These are phyloP conservation scores for Chaetomiaceae sp. DNA, from an alignment of 2,329 filamentous ascomycete genomes.

Conservation along the genomic window DNA sequence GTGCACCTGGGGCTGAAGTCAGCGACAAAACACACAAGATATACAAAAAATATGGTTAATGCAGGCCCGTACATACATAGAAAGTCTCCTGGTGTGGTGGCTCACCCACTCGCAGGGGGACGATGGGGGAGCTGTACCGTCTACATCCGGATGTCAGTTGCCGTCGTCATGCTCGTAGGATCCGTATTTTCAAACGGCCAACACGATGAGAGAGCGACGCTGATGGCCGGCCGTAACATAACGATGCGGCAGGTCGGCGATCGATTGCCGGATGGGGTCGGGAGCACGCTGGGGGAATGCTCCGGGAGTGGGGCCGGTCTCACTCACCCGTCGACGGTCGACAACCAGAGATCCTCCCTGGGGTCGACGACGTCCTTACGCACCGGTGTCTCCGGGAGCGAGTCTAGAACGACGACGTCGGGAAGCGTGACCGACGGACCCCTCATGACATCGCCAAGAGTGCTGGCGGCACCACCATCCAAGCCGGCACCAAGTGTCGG, in stretches of 20 bases:
- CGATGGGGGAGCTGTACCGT: constrained; percentile 42
- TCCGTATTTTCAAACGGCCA: neutral
- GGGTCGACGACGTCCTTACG: constrained; percentile 34
- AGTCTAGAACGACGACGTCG: constrained; percentile 37
- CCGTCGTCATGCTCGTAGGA: too few species aligned
- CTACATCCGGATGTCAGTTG: constrained; percentile 24
- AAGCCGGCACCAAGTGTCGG: constrained; percentile 4
- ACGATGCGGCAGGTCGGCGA: neutral
- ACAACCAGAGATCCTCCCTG: constrained; percentile 45
- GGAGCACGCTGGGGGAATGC: neutral
- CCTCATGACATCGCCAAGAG: constrained; percentile 39
- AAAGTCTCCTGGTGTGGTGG: constrained; percentile 41
- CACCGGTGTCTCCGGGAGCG: constrained; percentile 30
- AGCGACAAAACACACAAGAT: neutral
- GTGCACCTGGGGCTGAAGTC: constrained; percentile 36
- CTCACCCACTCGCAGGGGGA: constrained; percentile 42
- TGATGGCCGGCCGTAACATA: neutral
- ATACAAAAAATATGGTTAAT: neutral
- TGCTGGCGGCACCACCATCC: constrained; percentile 16
- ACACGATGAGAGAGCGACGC: neutral
- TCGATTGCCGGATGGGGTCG: constrained; percentile 1
- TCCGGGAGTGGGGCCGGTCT: constrained; percentile 6
- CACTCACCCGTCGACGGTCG: constrained; percentile 44
- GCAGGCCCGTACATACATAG: constrained; percentile 29
- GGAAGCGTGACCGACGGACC: constrained; percentile 35